Evolutionary conservation across 106 monocot species (phyloP).

Genomic region (Acorus gramineus): DNA sequence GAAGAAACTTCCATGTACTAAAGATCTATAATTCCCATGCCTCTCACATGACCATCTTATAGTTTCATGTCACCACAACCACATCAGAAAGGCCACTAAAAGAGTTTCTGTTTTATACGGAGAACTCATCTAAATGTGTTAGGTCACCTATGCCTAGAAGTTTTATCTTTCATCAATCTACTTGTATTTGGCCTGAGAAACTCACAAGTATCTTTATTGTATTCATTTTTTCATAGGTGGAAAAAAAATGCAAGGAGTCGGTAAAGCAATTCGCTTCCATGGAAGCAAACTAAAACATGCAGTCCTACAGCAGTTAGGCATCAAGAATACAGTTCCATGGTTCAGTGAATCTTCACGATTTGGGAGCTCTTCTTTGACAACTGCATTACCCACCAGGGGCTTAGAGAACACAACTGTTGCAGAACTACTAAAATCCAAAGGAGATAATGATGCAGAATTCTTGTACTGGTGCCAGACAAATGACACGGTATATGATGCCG

Average conservation of each 20-base stretch:
- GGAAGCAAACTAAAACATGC: constrained; percentile 31
- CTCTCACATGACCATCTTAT: too few relatives aligned
- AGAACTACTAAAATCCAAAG: constrained; percentile 38
- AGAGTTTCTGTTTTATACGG: too few relatives aligned
- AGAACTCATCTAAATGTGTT: too few relatives aligned
- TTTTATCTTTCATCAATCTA: too few relatives aligned
- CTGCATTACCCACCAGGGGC: constrained; percentile 21
- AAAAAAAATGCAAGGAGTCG: constrained; percentile 28
- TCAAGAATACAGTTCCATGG: constrained; percentile 20
- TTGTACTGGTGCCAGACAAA: constrained; percentile 33
- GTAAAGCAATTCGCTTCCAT: constrained; percentile 25
- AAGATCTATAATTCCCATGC: too few relatives aligned
- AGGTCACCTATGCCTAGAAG: too few relatives aligned
- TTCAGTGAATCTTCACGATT: constrained; percentile 15
- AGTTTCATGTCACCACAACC: too few relatives aligned
- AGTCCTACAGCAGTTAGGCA: constrained; percentile 35
- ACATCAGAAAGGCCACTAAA: too few relatives aligned
- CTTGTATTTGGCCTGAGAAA: too few relatives aligned
- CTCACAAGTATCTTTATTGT: too few relatives aligned
- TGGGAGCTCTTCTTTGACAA: constrained; percentile 13
- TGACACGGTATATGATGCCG: constrained; percentile 49
- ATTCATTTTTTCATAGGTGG: too few relatives aligned
- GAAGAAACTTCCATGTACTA: too few relatives aligned
- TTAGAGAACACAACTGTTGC: constrained; percentile 59
- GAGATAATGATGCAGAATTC: constrained; percentile 22